Evolutionary conservation across 2,329 filamentous ascomycete genomes (phyloP), one percentile per base, ranked within the genome.

Genomic region (Cordyceps tenuipes): DNA sequence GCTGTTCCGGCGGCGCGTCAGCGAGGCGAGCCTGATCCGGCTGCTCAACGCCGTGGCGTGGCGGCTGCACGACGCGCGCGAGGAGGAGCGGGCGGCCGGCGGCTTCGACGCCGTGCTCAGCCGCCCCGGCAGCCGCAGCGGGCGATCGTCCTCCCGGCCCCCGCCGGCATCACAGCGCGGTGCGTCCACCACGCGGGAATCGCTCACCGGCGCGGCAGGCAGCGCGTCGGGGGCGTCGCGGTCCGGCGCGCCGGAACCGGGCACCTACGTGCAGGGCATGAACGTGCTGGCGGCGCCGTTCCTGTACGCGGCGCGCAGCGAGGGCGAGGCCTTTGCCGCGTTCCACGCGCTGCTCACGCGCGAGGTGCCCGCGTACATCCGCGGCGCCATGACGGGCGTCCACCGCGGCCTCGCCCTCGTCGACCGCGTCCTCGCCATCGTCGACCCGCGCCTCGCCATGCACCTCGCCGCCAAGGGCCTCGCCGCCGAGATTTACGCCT

Each of bases 261-360:
- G 91, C 36, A 92, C 90, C 46, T 99, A 99, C 68, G 93, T 99
- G 2, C 94, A 99, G 74, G 94, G 94, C 65, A 97, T 99, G 93
- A 99, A 99, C 71, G 94, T 99, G 46, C 83, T 99, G 17, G 93
- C 92, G 10, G 94, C 94, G 0, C 94, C 94, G 0, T 97, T 99
- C 70, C 80, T 99, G 50, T 99, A 99, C 72, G 91, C 91, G 5
- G 92, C 94, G 1, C 87, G 91, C 61, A 96, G 91, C 71, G 94
- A 99, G 75, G 88, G 92, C 7, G 92, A 99, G 75, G 94, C 94
- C 2, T 99, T 96, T 68, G 87, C 90, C 5, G 88, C 91, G 1
- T 97, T 99, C 68, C 86, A 96, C 70, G 86, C 86, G 48, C 88
- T 97, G 64, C 85, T 99, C 64, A 95, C 91, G 1, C 80, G 82